Conservation (phyloP, 345 rosid species). For the Euphorbia pulcherrima region DNA sequence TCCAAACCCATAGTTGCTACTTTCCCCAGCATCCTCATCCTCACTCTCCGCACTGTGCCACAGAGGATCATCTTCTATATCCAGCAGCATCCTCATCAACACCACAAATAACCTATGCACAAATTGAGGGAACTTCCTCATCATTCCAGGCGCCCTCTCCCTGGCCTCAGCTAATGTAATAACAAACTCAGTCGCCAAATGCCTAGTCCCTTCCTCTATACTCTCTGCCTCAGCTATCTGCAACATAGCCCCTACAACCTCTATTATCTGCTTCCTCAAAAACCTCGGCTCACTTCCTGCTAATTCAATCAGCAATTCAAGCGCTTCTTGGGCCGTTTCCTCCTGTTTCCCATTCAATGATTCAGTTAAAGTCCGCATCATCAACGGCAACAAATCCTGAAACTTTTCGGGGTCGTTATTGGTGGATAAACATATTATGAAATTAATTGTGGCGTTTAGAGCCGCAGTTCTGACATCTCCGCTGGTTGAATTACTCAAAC, state of each 20-base stretch:
- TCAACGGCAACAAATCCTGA: slow-evolving; percentile 85
- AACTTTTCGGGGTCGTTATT: slow-evolving; percentile 77
- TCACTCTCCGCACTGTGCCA: slow-evolving; percentile 95
- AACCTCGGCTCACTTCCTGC: slow-evolving; percentile 94
- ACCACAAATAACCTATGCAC: slow-evolving; percentile 73
- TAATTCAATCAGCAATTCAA: slow-evolving; percentile 84
- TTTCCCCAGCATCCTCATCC: slow-evolving; percentile 94
- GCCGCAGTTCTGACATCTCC: slow-evolving; percentile 89
- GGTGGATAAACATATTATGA: slow-evolving; percentile 64
- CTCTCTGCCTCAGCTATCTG: slow-evolving; percentile 95
- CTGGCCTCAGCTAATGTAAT: slow-evolving; percentile 91
- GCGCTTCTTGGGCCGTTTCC: slow-evolving; percentile 87
- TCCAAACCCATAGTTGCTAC: slow-evolving; percentile 81
- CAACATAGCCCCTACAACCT: slow-evolving; percentile 90
- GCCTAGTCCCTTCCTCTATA: slow-evolving; percentile 91
- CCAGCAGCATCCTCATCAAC: slow-evolving; percentile 83
- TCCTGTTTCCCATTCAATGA: slow-evolving; percentile 76
- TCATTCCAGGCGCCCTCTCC: slow-evolving; percentile 98
- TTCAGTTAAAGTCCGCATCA: slow-evolving; percentile 87
- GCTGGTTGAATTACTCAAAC: slow-evolving; percentile 46
- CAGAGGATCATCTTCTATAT: slow-evolving; percentile 82
- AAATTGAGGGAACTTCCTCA: slow-evolving; percentile 95
- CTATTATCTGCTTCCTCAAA: slow-evolving; percentile 75
- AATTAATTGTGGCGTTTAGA: slow-evolving; percentile 77
- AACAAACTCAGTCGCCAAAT: slow-evolving; percentile 89